Base-by-base conservation (phyloP, 306 rosid genomes). In the Ammopiptanthus mongolicus region DNA sequence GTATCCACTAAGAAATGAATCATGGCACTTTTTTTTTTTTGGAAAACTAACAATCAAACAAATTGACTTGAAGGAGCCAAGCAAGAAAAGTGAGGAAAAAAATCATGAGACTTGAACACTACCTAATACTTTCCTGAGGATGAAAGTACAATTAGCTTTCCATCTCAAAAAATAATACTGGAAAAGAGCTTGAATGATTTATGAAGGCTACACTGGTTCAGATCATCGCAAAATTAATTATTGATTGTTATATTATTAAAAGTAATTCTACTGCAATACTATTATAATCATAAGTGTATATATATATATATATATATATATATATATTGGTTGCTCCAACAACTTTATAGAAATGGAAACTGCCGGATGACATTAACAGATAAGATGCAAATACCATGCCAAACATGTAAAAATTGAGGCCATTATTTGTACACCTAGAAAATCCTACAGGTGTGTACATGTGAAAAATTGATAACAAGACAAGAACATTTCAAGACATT, bases 1-100 rank as follows among this genome's bases (percentile, higher is more conserved):
- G 60, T 33, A 48, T 73, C 71, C 78, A 77, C 85, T 64, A n/a
- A 12, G 67, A 47, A 50, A 68, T 62, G 36, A 61, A 80, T 69
- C 56, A 62, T 69, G 42, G 10, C 74, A 39, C 70, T 69, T 29
- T 19, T 4, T 1, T 1, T 28, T 18, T 39, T 61, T 9, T 44
- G 68, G 68, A 19, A 65, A 57, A 64, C 77, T 58, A 36, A 42
- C 22, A 56, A 57, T 4, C 6, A 33, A 33, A 33, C 37, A 33
- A 33, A 6, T 33, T 65, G 71, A 61, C 74, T 67, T n/a, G 9
- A 71, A 39, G 55, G 62, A 76, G 33, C 76, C 42, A 50, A 65
- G 56, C 62, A 41, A 22, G 7, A 67, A 76, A 57, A 48, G 33
- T 41, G 33, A 51, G 65, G 13, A 25, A 66, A 48, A 17, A 28